A percentile compares a stretch with the other conserved stretches of the same genome.
These are phyloP conservation scores for Metschnikowia santaceciliae DNA, from an alignment of 805 yeast species.

Conservation along the genomic window DNA sequence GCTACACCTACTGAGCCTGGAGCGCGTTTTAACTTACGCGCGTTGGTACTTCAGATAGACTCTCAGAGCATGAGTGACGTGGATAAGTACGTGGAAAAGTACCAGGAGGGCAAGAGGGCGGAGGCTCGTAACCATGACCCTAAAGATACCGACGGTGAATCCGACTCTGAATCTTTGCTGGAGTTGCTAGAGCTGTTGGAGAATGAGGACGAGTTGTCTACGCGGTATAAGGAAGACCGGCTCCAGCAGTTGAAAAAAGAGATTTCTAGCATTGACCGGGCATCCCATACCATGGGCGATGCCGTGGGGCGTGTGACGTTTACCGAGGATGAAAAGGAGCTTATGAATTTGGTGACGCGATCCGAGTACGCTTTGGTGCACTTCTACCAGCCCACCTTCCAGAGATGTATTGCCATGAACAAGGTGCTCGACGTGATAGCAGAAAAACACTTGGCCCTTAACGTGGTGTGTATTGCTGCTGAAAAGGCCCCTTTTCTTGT, in stretches of 20 bases:
- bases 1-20: neutral
- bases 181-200: slow-evolving; percentile 44
- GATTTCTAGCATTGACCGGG: slow-evolving; percentile 31
- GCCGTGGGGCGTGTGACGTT: slow-evolving; percentile 31
- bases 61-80: slow-evolving; percentile 30
- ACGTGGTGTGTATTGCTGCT: slow-evolving; percentile 55
- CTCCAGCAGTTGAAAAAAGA: slow-evolving; percentile 52
- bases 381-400: slow-evolving; percentile 59
- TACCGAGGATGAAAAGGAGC: slow-evolving; percentile 49
- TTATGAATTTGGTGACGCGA: slow-evolving; percentile 49
- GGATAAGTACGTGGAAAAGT: slow-evolving; percentile 37
- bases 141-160: slow-evolving; percentile 28
- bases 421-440: slow-evolving; percentile 43
- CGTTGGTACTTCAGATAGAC: neutral
- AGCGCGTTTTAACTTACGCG: slow-evolving; percentile 3
- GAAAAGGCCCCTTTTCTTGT: slow-evolving; percentile 70
- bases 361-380: slow-evolving; percentile 44
- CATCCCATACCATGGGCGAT: slow-evolving; percentile 24
- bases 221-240: slow-evolving; percentile 59
- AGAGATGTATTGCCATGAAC: slow-evolving; percentile 59
- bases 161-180: slow-evolving; percentile 32
- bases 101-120: slow-evolving; percentile 39
- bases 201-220: slow-evolving; percentile 34
- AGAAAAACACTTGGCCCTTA: slow-evolving; percentile 52
- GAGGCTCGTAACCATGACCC: slow-evolving; percentile 6